Evolutionary conservation across 2,329 filamentous ascomycete species (phyloP).

Genomic region (Monilinia fructigena): DNA sequence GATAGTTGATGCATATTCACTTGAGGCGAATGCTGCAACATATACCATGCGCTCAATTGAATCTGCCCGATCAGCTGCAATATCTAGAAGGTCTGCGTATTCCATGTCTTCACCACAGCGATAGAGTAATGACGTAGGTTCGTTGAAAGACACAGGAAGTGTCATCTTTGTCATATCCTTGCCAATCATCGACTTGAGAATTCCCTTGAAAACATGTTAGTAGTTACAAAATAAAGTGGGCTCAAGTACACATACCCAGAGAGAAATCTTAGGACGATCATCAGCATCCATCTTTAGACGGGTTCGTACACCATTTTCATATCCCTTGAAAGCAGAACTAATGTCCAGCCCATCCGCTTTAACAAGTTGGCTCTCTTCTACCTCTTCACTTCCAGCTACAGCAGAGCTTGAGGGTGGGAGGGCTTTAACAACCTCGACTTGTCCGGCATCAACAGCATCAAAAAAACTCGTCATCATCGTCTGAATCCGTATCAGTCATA

Average conservation of each 20-base stretch:
- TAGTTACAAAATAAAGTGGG: constrained; percentile 4
- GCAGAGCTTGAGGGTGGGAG: constrained; percentile 46
- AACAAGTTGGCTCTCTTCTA: constrained; percentile 41
- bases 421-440: constrained; percentile 76
- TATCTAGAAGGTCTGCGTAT: constrained; percentile 88
- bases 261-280: constrained; percentile 86
- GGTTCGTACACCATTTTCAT: constrained; percentile 81
- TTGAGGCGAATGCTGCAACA: constrained; percentile 91
- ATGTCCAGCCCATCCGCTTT: constrained; percentile 60
- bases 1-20: constrained; percentile 95
- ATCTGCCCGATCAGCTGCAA: constrained; percentile 79
- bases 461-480: constrained; percentile 95
- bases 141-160: constrained; percentile 95
- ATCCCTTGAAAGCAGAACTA: constrained; percentile 77
- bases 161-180: constrained; percentile 99
- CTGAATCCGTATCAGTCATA: constrained; percentile 71
- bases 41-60: constrained; percentile 91
- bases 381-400: constrained; percentile 44
- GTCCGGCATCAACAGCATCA: constrained; percentile 90
- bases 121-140: constrained; percentile 92
- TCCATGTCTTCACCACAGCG: constrained; percentile 98
- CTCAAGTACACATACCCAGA: constrained; percentile 73
- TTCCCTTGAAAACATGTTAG: constrained; percentile 59
- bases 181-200: constrained; percentile 98
- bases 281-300: constrained; percentile 87